phyloP scores from a whole-genome alignment of 2,329 filamentous ascomycete genomes.

The Purpureocillium lavendulum region DNA sequence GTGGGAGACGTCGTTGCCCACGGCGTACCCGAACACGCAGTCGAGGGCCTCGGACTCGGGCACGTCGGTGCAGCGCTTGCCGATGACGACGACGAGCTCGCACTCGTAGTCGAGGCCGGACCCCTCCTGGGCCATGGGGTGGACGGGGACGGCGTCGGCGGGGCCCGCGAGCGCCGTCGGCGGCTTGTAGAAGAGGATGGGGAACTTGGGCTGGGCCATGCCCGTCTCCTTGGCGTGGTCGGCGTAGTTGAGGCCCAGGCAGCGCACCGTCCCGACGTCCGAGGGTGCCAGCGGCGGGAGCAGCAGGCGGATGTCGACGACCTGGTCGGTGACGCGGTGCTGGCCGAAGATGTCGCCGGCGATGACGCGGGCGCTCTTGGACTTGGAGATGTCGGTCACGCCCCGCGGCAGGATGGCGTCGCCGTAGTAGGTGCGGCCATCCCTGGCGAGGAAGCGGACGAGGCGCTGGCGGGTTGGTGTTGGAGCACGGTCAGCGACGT shows the following conservation, averaged over 20 bases:
- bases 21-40: slow-evolving; percentile 65
- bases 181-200: slow-evolving; percentile 61
- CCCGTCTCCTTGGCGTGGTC: slow-evolving; percentile 63
- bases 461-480: slow-evolving; percentile 50
- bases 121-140: slow-evolving; percentile 54
- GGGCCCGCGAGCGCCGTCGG: slow-evolving; percentile 57
- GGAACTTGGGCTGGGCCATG: slow-evolving; percentile 61
- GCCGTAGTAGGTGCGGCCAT: slow-evolving; percentile 64
- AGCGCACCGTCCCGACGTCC: slow-evolving; percentile 59
- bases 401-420: slow-evolving; percentile 61
- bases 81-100: slow-evolving; percentile 67
- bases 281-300: slow-evolving; percentile 54
- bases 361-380: slow-evolving; percentile 53
- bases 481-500: slow-evolving; percentile 4
- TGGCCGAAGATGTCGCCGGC: slow-evolving; percentile 58
- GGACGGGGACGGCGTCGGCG: slow-evolving; percentile 57
- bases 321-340: slow-evolving; percentile 54
- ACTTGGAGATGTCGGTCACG: slow-evolving; percentile 50
- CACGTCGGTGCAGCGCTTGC: slow-evolving; percentile 57
- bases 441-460: slow-evolving; percentile 63
- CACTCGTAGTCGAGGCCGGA: slow-evolving; percentile 72
- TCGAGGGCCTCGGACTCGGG: slow-evolving; percentile 57
- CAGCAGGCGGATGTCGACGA: slow-evolving; percentile 47
- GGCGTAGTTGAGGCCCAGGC: slow-evolving; percentile 64
- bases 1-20: slow-evolving; percentile 75